Evolutionary conservation across 2,329 filamentous ascomycete species (phyloP).

Genomic region (Paraphaeosphaeria minitans): DNA sequence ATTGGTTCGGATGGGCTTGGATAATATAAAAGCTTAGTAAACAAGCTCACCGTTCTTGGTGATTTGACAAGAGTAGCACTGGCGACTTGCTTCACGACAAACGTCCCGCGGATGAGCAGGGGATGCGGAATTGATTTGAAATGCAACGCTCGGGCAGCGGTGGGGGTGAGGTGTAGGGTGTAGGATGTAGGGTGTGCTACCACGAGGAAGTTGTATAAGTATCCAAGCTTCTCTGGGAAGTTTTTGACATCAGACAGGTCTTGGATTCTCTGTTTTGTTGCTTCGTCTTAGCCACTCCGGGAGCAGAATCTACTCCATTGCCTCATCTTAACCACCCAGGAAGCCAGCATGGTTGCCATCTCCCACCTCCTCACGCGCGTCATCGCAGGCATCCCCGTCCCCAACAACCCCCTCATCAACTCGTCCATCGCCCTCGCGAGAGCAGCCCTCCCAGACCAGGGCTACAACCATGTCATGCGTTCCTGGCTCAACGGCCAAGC

Average conservation of each 20-base stretch:
- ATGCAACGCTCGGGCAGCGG: not conserved
- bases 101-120: not conserved
- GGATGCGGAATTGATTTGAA: not conserved
- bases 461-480: slow-evolving; percentile 50
- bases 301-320: not conserved
- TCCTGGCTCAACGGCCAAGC: slow-evolving; percentile 46
- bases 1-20: not conserved
- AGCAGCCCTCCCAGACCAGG: slow-evolving; percentile 31
- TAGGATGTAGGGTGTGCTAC: not conserved
- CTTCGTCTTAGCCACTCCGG: not conserved
- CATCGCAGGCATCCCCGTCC: slow-evolving; percentile 43
- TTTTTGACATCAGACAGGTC: not conserved
- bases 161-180: not conserved
- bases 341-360: slow-evolving; percentile 11
- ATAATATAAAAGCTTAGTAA: not conserved
- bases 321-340: not conserved
- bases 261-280: not conserved
- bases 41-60: not conserved
- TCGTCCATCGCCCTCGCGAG: slow-evolving; percentile 42
- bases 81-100: not conserved
- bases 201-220: not conserved
- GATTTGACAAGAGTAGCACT: not conserved
- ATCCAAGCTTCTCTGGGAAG: not conserved
- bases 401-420: slow-evolving; percentile 45
- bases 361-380: slow-evolving; percentile 11